phyloP scores from a whole-genome alignment of 352 stramenopile genomes.

The Globisporangium perplexum region DNA sequence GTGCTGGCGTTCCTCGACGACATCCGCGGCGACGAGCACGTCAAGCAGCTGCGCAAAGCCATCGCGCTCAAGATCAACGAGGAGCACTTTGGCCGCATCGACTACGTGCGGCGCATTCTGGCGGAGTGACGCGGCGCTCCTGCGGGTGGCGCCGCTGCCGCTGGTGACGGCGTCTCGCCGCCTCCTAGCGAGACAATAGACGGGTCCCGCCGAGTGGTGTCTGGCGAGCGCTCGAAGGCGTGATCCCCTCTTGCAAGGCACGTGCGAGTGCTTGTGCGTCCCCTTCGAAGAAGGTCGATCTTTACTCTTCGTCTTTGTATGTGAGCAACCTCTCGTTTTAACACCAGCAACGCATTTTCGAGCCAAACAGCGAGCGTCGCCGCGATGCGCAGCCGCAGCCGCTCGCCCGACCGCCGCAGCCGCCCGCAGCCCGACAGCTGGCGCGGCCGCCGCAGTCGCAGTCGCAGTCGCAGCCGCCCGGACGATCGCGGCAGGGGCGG shows the following conservation, averaged over 20 bases:
- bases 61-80: slow-evolving; percentile 60
- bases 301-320: too few relatives aligned
- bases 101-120: slow-evolving; percentile 36
- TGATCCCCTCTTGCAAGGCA: too few relatives aligned
- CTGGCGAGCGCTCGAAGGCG: not conserved
- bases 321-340: too few relatives aligned
- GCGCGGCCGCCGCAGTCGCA: slow-evolving; percentile 21
- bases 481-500: slow-evolving; percentile 7
- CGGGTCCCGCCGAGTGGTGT: not conserved
- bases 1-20: slow-evolving; percentile 74
- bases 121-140: not conserved
- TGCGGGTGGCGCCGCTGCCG: too few relatives aligned
- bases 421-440: not conserved
- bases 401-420: slow-evolving; percentile 8
- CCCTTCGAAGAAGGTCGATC: too few relatives aligned
- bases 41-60: slow-evolving; percentile 64
- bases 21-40: slow-evolving; percentile 55
- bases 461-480: slow-evolving; percentile 13
- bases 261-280: too few relatives aligned
- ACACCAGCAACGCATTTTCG: not conserved
- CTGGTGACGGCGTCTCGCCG: too few relatives aligned
- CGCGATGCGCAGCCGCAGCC: slow-evolving; percentile 2
- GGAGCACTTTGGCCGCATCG: slow-evolving; percentile 64
- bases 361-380: not conserved
- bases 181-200: not conserved